Evolutionary conservation across 2,329 filamentous ascomycete species (phyloP), one percentile per base, ranked within the genome.

Genomic region (Nothomitra cinnamomea): DNA sequence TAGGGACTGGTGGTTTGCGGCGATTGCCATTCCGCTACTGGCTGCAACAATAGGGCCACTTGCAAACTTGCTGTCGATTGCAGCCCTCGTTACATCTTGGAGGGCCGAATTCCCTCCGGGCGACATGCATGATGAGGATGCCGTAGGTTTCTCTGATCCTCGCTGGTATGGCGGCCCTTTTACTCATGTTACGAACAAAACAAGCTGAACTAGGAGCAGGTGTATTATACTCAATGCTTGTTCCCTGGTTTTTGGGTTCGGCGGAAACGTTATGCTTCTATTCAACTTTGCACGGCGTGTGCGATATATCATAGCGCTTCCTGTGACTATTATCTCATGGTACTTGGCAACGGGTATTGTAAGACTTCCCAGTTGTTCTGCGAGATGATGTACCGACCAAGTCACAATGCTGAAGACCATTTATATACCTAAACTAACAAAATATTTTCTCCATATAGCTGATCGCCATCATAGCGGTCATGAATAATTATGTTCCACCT

Each of bases 21-120:
- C 71, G 1, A 75, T 71, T 1, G 71, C 70, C 2, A 73, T 89
- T 57, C 85, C 85, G 32, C 79, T 95, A 63, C 75, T 92, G 10
- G 87, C 88, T 1, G 88, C 87, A 35, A 87, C 88, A 0, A 76
- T 92, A 1, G 87, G 87, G 0, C 89, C 89, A 0, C 77, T 94
- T 8, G 89, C 89, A 2, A 94, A 89, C 55, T 81, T 92, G 28
- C 84, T 92, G 67, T 90, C 84, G 55, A 87, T 95, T 55, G 87
- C 85, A 57, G 86, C 88, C 6, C 73, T 95, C n/a, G 85, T 87
- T 1, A 81, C 80, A 25, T 79, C 79, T 21, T 95, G 88, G 89
- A 75, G 85, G 56, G 70, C 73, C 53, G 68, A 76, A 40, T 63
- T 71, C 48, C 64, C 66, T 1, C 71, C 73, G 0, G 69, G 70